Percentiles rank a stretch among this genome's conserved stretches.
phyloP scores from a whole-genome alignment of 139 green algal species.

The Coelastrella sp. region DNA sequence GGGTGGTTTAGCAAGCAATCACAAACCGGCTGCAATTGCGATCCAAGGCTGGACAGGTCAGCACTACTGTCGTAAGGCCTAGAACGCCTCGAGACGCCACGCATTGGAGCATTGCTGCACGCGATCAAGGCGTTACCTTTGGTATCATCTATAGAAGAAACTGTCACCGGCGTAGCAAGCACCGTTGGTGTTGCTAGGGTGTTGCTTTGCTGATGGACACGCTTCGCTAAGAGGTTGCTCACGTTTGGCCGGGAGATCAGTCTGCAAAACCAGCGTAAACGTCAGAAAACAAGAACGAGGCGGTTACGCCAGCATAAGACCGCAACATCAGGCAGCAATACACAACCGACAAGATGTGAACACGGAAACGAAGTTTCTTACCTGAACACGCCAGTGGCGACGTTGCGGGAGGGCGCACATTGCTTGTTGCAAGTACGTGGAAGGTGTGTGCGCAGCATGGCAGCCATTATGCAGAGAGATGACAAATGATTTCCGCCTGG shows the following conservation, averaged over 20 bases:
- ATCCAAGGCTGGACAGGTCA: not conserved
- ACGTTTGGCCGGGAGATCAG: constrained; percentile 21
- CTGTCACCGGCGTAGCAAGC: not conserved
- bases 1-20: not conserved
- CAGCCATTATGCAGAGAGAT: not conserved
- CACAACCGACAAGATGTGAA: constrained; percentile 4
- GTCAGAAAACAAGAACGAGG: too few species aligned
- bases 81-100: not conserved
- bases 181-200: constrained; percentile 11
- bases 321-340: too few species aligned
- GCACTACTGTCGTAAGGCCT: not conserved
- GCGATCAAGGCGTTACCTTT: not conserved
- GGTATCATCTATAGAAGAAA: not conserved
- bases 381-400: not conserved
- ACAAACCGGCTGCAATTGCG: not conserved
- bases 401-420: not conserved
- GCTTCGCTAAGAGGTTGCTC: not conserved
- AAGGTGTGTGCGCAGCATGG: not conserved
- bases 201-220: constrained; percentile 13
- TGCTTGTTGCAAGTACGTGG: not conserved
- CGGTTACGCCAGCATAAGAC: too few species aligned
- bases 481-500: not conserved
- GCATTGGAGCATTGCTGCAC: not conserved
- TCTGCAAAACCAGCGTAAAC: not conserved
- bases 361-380: not conserved